phyloP scores from a whole-genome alignment of 371 early-diverging fungal species.

The Mortierella sp. region DNA sequence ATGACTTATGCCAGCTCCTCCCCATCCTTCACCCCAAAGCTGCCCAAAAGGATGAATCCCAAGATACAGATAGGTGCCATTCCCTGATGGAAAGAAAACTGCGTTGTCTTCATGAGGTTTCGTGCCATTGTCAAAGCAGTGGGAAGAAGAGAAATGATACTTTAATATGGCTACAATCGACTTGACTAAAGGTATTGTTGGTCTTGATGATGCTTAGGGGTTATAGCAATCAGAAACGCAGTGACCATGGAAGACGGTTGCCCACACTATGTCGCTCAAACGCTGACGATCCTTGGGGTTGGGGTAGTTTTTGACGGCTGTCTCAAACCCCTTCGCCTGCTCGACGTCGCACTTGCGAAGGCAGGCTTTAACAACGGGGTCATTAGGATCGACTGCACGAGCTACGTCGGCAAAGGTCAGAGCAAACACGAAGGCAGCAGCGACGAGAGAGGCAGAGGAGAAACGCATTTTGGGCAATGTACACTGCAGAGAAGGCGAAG shows the following conservation, averaged over 20 bases:
- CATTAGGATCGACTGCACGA: conserved; percentile 11
- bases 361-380: conserved; percentile 1
- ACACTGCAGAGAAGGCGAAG: not conserved
- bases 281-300: conserved; percentile 7
- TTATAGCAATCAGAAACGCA: conserved; percentile 13
- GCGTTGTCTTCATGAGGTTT: not conserved
- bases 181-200: conserved; percentile 14
- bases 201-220: conserved; percentile 10
- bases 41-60: conserved; percentile 1
- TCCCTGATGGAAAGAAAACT: not conserved
- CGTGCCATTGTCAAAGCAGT: conserved; percentile 25
- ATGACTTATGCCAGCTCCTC: not conserved
- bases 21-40: not conserved
- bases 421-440: conserved; percentile 9
- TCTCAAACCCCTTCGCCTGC: conserved; percentile 3
- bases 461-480: conserved; percentile 3
- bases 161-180: conserved; percentile 18
- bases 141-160: not conserved
- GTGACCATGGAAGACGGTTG: conserved; percentile 22
- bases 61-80: conserved; percentile 11
- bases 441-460: not conserved
- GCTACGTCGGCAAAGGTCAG: conserved; percentile 8
- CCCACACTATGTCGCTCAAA: conserved; percentile 20
- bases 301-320: conserved; percentile 11
- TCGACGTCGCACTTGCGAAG: conserved; percentile 13